A percentile compares a stretch with the other conserved stretches of the same genome.
These are phyloP conservation scores for Cladophialophora carrionii DNA, from an alignment of 2,329 filamentous ascomycete species.

Conservation along the genomic window DNA sequence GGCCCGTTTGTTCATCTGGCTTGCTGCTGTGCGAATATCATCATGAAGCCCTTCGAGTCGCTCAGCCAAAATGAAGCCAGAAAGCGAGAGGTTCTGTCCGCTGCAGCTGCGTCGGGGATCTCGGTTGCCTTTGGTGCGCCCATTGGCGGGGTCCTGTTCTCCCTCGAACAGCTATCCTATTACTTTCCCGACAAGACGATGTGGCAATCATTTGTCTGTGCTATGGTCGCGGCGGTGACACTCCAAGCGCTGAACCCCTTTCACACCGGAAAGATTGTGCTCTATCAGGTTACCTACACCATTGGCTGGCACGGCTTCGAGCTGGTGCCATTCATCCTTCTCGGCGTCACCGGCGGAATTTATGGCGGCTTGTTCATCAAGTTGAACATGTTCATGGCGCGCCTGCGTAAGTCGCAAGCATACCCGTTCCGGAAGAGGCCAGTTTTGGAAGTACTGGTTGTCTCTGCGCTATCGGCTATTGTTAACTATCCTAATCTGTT, in stretches of 20 bases:
- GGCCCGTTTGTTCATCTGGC: conserved; percentile 94
- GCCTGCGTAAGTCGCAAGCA: conserved; percentile 69
- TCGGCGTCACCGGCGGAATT: conserved; percentile 88
- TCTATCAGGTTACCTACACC: conserved; percentile 94
- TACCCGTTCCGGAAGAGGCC: conserved; percentile 61
- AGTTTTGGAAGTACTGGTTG: conserved; percentile 75
- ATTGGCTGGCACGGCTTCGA: conserved; percentile 94
- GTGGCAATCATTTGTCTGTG: conserved; percentile 99
- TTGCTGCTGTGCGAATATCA: conserved; percentile 91
- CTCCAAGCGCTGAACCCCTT: conserved; percentile 93
- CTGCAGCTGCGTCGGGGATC: conserved; percentile 87
- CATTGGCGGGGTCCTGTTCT: conserved; percentile 92
- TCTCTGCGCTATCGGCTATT: conserved; percentile 79
- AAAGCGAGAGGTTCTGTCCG: conserved; percentile 89
- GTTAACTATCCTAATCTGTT: conserved; percentile 96
- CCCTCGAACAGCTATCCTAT: conserved; percentile 94
- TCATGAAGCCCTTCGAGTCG: conserved; percentile 83
- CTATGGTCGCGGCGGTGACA: conserved; percentile 96
- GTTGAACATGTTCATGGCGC: conserved; percentile 82
- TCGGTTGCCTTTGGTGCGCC: conserved; percentile 93
- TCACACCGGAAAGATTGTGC: conserved; percentile 88
- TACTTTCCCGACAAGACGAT: conserved; percentile 99
- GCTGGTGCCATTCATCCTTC: conserved; percentile 79
- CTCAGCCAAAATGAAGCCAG: conserved; percentile 89
- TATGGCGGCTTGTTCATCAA: conserved; percentile 96